Base-by-base conservation (phyloP, 148 eudicot genomes). In the Bassia scoparia region DNA sequence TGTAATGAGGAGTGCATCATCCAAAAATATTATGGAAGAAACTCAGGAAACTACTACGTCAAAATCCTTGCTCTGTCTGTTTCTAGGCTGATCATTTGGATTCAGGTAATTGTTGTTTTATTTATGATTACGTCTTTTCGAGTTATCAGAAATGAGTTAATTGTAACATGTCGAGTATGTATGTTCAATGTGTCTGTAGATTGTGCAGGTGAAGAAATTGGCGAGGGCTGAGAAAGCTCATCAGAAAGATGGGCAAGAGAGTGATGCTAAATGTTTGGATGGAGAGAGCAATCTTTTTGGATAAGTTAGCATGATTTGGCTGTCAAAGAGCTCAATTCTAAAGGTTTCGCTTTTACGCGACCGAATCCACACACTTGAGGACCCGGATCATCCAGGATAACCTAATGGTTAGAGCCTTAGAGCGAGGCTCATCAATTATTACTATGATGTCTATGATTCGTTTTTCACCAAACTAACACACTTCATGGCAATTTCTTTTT, bases 331-430 rank as follows among this genome's bases (percentile, higher is more conserved):
- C 81, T 84, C 35, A 74, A 76, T 63, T 74, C 79, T 34, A 79
- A 70, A 74, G 86, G 87, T n/a, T n/a, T 86, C 85, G 0, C 23
- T n/a, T n/a, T 86, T 58, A 63, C 81, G 80, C n/a, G 91, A 86
- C 54, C 79, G 85, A n/a, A 74, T 88, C 35, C 67, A 62, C 29
- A 74, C 79, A 23, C 82, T 88, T 12, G 84, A 86, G 73, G 70
- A 82, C 44, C n/a, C 83, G 79, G 49, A 71, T 82, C 46, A 16
- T 81, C 72, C 80, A 82, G 86, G 89, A n/a, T 83, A 61, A n/a
- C n/a, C n/a, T n/a, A n/a, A n/a, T n/a, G n/a, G n/a, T n/a, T n/a
- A n/a, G n/a, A n/a, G n/a, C n/a, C n/a, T n/a, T n/a, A n/a, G n/a
- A n/a, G n/a, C n/a, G n/a, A n/a, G n/a, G n/a, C n/a, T n/a, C n/a